Evolutionary conservation across 2,329 filamentous ascomycete species (phyloP).

Genomic region (Ceratocystis ficicola): DNA sequence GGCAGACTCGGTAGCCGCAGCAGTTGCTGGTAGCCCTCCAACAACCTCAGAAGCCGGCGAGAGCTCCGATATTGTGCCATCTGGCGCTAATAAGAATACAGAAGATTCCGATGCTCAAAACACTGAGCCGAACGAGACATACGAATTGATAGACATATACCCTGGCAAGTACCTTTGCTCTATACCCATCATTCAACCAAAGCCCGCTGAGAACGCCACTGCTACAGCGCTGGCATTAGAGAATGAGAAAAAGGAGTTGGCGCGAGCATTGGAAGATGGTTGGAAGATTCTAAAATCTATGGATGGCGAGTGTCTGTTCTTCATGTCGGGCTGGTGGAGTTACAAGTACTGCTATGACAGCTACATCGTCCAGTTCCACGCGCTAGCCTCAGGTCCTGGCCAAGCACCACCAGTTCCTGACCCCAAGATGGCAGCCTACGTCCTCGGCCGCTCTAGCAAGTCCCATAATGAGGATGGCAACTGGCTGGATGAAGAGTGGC

Average conservation of each 20-base stretch:
- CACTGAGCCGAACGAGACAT: constrained; percentile 32
- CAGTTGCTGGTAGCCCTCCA: constrained; percentile 15
- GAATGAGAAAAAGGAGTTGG: constrained; percentile 69
- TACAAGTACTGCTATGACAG: constrained; percentile 89
- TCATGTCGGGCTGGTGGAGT: constrained; percentile 82
- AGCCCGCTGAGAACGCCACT: constrained; percentile 48
- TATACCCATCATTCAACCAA: constrained; percentile 56
- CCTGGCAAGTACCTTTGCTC: constrained; percentile 69
- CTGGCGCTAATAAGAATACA: constrained; percentile 21
- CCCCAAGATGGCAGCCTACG: constrained; percentile 59
- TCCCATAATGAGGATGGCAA: constrained; percentile 25
- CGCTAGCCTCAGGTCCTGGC: constrained; percentile 53
- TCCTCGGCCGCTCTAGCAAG: constrained; percentile 47
- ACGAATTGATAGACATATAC: constrained; percentile 63
- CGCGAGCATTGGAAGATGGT: constrained; percentile 61
- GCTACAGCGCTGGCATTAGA: constrained; percentile 55
- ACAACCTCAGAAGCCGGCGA: background rate
- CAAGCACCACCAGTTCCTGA: constrained; percentile 68
- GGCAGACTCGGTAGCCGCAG: constrained; percentile 26
- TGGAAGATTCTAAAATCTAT: constrained; percentile 70
- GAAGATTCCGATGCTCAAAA: constrained; percentile 22
- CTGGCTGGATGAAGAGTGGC: constrained; percentile 27
- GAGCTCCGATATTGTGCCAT: constrained; percentile 31
- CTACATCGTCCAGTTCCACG: constrained; percentile 83
- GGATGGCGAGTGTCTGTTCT: constrained; percentile 70